Evolutionary conservation across 2,329 filamentous ascomycete species (phyloP).

Genomic region (Aspergillus japonicus): DNA sequence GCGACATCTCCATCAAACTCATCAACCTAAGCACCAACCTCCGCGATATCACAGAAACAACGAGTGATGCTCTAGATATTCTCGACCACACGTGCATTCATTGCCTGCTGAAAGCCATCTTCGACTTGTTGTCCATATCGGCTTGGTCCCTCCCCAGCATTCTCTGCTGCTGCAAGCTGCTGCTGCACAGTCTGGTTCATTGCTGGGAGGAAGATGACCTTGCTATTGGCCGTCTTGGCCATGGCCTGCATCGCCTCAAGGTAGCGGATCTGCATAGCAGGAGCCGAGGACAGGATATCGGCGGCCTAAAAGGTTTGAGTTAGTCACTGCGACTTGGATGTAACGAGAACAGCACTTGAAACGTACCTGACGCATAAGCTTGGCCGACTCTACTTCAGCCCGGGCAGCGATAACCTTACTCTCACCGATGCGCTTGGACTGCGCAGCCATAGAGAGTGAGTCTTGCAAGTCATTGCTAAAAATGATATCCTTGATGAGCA

Average conservation of each 20-base stretch:
- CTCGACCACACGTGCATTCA: constrained; percentile 80
- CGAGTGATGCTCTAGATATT: constrained; percentile 63
- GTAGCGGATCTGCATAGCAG: constrained; percentile 97
- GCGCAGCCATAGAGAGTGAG: constrained; percentile 94
- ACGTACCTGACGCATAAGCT: constrained; percentile 67
- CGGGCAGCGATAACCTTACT: constrained; percentile 97
- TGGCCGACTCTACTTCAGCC: constrained; percentile 93
- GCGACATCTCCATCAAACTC: neutral
- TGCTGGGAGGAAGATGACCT: constrained; percentile 79
- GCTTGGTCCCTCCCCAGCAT: constrained; percentile 57
- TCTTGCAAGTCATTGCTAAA: constrained; percentile 96
- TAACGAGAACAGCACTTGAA: neutral
- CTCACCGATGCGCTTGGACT: constrained; percentile 97
- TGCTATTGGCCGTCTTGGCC: constrained; percentile 88
- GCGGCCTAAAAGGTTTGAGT: constrained; percentile 57
- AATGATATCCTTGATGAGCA: constrained; percentile 99
- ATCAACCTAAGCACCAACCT: constrained; percentile 4
- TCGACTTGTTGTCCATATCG: constrained; percentile 48
- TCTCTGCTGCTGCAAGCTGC: constrained; percentile 51
- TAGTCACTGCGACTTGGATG: constrained; percentile 5
- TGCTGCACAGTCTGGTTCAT: constrained; percentile 58
- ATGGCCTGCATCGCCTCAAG: constrained; percentile 98
- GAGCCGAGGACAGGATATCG: constrained; percentile 86
- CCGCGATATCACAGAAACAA: constrained; percentile 9
- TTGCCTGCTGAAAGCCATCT: constrained; percentile 72